Conservation (phyloP, 768 basidiomycete genomes). For the Russula vinacea region DNA sequence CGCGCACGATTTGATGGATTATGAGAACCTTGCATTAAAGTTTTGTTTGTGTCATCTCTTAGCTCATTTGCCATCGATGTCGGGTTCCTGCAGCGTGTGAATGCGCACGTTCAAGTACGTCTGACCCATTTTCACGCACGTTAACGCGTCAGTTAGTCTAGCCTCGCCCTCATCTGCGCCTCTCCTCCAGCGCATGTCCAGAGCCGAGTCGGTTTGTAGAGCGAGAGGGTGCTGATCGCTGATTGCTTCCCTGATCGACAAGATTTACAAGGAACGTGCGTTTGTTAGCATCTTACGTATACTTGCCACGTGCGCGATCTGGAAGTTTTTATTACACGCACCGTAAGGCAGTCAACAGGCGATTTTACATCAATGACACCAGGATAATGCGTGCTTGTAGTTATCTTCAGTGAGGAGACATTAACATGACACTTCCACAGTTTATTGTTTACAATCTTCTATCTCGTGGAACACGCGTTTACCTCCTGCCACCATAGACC, state of each 20-base stretch:
- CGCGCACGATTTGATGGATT: too few relatives aligned
- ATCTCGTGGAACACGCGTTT: neutral
- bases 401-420: neutral
- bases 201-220: neutral
- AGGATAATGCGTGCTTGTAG: neutral
- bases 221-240: neutral
- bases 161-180: neutral
- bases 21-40: too few relatives aligned
- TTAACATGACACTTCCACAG: neutral
- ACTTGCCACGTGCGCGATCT: neutral
- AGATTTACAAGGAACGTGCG: conserved; percentile 8
- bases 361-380: conserved; percentile 8
- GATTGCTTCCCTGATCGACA: neutral
- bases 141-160: neutral
- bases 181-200: neutral
- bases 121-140: neutral
- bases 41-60: too few relatives aligned
- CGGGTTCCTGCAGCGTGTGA: too few relatives aligned
- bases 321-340: neutral
- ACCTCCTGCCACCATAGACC: neutral
- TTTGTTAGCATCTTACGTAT: neutral
- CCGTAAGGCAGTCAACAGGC: neutral
- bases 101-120: neutral
- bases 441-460: conserved; percentile 16
- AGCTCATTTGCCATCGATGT: too few relatives aligned